phyloP scores from a whole-genome alignment of 2,329 filamentous ascomycete genomes.

The Phialophora verrucosa region DNA sequence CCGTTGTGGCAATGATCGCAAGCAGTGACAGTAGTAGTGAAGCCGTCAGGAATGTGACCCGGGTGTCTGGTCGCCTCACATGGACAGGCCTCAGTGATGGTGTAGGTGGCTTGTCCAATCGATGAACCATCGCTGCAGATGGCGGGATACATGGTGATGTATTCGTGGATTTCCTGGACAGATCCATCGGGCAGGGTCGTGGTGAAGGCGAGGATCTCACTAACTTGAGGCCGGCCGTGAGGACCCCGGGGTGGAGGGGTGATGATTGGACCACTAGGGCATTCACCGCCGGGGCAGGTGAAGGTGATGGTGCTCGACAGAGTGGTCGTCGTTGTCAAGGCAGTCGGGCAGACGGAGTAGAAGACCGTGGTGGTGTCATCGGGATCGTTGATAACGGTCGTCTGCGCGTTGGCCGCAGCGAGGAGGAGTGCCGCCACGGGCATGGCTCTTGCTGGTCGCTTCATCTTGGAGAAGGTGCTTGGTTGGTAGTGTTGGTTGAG shows the following conservation, averaged over 20 bases:
- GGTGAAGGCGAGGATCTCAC: constrained; percentile 33
- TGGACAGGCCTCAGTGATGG: constrained; percentile 44
- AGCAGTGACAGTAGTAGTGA: constrained; percentile 36
- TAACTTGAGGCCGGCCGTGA: constrained; percentile 11
- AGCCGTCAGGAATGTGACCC: constrained; percentile 31
- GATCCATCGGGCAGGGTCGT: constrained; percentile 37
- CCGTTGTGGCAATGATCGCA: constrained; percentile 36
- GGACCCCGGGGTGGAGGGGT: constrained; percentile 25
- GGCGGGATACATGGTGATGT: constrained; percentile 40
- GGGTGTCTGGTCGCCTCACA: constrained; percentile 32
- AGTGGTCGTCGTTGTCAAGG: constrained; percentile 37
- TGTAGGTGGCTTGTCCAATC: constrained; percentile 41
- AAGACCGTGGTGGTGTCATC: constrained; percentile 32
- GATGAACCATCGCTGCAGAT: constrained; percentile 38
- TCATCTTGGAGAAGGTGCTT: constrained; percentile 22
- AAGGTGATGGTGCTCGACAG: constrained; percentile 37
- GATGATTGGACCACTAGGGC: constrained; percentile 31
- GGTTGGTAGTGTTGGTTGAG: neutral
- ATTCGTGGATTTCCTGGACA: constrained; percentile 36
- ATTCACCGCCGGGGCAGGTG: constrained; percentile 33
- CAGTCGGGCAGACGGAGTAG: constrained; percentile 38
- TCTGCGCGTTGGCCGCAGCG: constrained; percentile 38
- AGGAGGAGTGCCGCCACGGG: constrained; percentile 33
- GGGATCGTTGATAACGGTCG: constrained; percentile 29
- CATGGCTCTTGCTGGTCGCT: constrained; percentile 27